Conservation (phyloP, 257 asterid genomes). For the Parsonsia alboflavescens region DNA sequence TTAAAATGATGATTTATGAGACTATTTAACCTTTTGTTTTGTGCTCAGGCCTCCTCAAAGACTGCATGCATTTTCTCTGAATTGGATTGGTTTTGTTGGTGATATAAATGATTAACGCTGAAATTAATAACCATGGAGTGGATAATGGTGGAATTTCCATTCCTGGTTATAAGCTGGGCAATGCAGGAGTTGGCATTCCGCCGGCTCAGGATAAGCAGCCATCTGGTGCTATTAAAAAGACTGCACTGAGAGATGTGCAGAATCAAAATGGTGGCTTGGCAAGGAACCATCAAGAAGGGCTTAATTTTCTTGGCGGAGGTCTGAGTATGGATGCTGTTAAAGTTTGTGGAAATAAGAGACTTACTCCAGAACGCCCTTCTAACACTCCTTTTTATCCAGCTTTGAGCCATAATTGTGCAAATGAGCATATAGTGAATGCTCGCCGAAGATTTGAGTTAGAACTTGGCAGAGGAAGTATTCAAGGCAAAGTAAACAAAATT, state of each 20-base stretch:
- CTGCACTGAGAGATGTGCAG: conserved; percentile 86
- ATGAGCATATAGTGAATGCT: conserved; percentile 74
- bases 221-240: conserved; percentile 43
- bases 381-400: conserved; percentile 45
- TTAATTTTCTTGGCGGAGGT: conserved; percentile 40
- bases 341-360: conserved; percentile 71
- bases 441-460: conserved; percentile 89
- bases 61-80: conserved; percentile 8
- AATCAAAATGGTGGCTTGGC: conserved; percentile 49
- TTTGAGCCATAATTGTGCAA: conserved; percentile 43
- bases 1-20: neutral
- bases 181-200: conserved; percentile 24
- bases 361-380: conserved; percentile 72
- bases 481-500: conserved; percentile 43
- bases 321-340: conserved; percentile 48
- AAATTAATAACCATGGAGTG: conserved; percentile 32
- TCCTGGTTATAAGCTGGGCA: conserved; percentile 16
- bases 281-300: conserved; percentile 43
- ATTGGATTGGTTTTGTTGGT: conserved; percentile 17
- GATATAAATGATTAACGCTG: conserved; percentile 55
- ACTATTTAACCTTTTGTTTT: neutral
- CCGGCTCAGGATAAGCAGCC: conserved; percentile 52
- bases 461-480: conserved; percentile 70
- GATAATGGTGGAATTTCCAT: conserved; percentile 22
- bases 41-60: conserved; percentile 23